Percentiles rank a stretch among this genome's conserved stretches.
Evolutionary conservation across 192 early-diverging fungal species (phyloP).

Genomic region (Phlyctochytrium bullatum): DNA sequence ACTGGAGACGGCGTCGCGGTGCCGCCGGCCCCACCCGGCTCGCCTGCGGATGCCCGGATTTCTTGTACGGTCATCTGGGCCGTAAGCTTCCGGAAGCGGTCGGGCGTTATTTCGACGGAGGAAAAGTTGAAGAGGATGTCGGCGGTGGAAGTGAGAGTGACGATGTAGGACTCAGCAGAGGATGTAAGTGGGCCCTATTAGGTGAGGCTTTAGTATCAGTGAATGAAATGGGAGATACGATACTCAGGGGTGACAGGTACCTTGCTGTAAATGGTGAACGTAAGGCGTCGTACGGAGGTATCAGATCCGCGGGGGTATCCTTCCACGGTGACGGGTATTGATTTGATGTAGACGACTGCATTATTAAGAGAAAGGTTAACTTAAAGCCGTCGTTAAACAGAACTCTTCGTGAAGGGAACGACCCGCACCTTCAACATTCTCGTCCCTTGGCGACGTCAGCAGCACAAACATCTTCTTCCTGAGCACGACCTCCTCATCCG

Average conservation of each 20-base stretch:
- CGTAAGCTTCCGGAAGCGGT: slow-evolving; percentile 10
- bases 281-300: neutral
- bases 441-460: slow-evolving; percentile 12
- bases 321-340: neutral
- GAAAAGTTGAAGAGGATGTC: slow-evolving; percentile 36
- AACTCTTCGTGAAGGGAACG: neutral
- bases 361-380: slow-evolving; percentile 6
- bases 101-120: slow-evolving; percentile 27
- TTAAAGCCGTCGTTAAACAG: slow-evolving; percentile 7
- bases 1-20: neutral
- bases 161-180: slow-evolving; percentile 7
- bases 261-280: slow-evolving; percentile 21
- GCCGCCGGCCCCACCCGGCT: too few species aligned
- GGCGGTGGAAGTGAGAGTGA: slow-evolving; percentile 3
- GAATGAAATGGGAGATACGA: neutral
- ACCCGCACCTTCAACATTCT: slow-evolving; percentile 13
- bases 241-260: too few species aligned
- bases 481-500: slow-evolving; percentile 20
- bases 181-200: neutral
- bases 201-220: slow-evolving; percentile 11
- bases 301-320: neutral
- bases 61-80: neutral
- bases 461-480: slow-evolving; percentile 28
- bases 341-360: slow-evolving; percentile 4
- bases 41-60: neutral